Percentiles rank a stretch among this genome's conserved stretches.
Conservation (phyloP, 1,139 yeast genomes). For the Yamadazyma membranifaciens region DNA sequence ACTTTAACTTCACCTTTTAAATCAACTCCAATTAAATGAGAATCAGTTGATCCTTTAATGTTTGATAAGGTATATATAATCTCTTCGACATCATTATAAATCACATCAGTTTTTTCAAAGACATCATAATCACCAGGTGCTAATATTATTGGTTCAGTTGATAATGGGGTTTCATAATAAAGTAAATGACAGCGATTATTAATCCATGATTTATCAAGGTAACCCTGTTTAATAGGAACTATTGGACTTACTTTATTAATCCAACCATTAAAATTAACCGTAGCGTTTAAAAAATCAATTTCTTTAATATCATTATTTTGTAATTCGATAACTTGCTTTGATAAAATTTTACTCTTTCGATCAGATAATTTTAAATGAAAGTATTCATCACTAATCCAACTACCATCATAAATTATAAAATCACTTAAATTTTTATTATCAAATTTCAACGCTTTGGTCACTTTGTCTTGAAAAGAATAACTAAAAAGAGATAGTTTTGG, state of each 20-base stretch:
- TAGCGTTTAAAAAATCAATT: constrained; percentile 16
- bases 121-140: constrained; percentile 73
- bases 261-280: constrained; percentile 60
- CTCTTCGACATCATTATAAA: constrained; percentile 52
- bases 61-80: constrained; percentile 66
- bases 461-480: constrained; percentile 32
- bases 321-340: constrained; percentile 48
- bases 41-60: constrained; percentile 32
- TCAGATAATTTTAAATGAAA: constrained; percentile 69
- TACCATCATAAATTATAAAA: constrained; percentile 63
- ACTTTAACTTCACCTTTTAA: constrained; percentile 16
- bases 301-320: constrained; percentile 13
- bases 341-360: constrained; percentile 61
- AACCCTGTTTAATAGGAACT: constrained; percentile 48
- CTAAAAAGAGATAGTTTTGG: constrained; percentile 56
- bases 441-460: constrained; percentile 16
- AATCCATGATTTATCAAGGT: constrained; percentile 70
- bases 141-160: constrained; percentile 39
- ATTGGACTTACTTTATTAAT: constrained; percentile 42
- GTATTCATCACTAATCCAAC: constrained; percentile 60
- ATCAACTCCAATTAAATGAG: constrained; percentile 28
- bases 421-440: constrained; percentile 32
- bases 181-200: constrained; percentile 68
- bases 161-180: constrained; percentile 50
- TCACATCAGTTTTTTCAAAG: constrained; percentile 50